Base-by-base conservation (phyloP, 805 yeast species). In the Starmerella potacharoeniae region DNA sequence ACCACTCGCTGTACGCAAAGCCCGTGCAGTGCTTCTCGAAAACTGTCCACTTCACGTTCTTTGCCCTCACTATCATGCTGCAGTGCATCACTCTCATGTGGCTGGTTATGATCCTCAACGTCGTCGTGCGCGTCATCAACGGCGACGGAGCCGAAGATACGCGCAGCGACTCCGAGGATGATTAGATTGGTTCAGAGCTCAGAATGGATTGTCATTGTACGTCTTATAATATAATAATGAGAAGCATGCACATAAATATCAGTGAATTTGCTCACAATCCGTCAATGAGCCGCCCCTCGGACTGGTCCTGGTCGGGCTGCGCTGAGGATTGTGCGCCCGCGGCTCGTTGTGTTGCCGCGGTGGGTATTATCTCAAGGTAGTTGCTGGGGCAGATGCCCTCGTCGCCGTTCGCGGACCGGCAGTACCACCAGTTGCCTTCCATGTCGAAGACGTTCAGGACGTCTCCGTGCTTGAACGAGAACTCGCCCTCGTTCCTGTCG, bases 341-440 rank as follows among this genome's bases (percentile, higher is more conserved):
- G 29, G n/a, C 16, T 16, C 7, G 43, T 22, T 41, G 17, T 9
- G 49, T 28, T 5, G 52, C 48, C 16, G 22, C 22, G 22, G 52
- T 53, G 34, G 49, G 54, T n/a, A 56, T 29, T 5, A 89, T 74
- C 69, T 86, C 86, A 49, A 91, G 90, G 66, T 91, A 91, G 70
- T 91, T 93, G 64, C 95, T 84, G 51, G 98, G 97, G 69, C 96
- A 89, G 64, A 91, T 91, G 62, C 97, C 98, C 45, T 88, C 85
- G 68, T 89, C 93, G 36, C 98, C 98, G 62, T 81, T 84, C 8
- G 84, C 76, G 65, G 90, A 80, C 68, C 85, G 81, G 42, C 96
- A 97, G 71, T 89, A 96, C 97, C 97, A 91, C 98, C 98, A 91
- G 71, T 95, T 83, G 47, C 97, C 97, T 61, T 86, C 86, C 55